Percentiles rank a stretch among this genome's conserved stretches.
Evolutionary conservation across 2,329 filamentous ascomycete species (phyloP).

Genomic region (Elsinoe ampelina): DNA sequence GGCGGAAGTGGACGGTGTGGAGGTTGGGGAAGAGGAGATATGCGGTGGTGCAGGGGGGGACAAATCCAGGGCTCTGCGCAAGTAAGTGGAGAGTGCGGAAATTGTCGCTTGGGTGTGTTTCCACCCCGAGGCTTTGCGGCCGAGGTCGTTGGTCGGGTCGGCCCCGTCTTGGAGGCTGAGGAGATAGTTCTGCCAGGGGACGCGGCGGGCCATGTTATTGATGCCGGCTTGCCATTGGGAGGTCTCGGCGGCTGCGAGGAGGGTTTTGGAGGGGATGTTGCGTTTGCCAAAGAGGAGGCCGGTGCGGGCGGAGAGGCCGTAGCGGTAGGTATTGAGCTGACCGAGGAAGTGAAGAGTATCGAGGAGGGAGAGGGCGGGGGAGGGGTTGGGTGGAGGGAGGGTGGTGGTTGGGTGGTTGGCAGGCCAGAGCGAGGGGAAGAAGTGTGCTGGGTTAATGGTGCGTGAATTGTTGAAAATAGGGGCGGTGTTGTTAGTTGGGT

Average conservation of each 20-base stretch:
- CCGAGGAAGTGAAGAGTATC: slow-evolving; percentile 43
- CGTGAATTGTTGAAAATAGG: neutral
- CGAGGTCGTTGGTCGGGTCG: slow-evolving; percentile 49
- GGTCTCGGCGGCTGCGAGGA: slow-evolving; percentile 14
- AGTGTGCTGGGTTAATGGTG: neutral
- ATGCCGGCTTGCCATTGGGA: slow-evolving; percentile 7
- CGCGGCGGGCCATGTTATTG: slow-evolving; percentile 15
- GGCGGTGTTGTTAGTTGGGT: neutral
- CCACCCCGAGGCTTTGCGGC: slow-evolving; percentile 38
- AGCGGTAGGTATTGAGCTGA: slow-evolving; percentile 35
- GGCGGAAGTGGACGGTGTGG: too few species aligned
- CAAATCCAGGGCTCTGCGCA: neutral
- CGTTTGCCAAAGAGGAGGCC: slow-evolving; percentile 34
- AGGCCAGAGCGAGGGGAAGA: slow-evolving; percentile 11
- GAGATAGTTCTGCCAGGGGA: slow-evolving; percentile 30
- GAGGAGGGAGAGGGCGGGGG: slow-evolving; percentile 37
- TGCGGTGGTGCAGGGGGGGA: neutral
- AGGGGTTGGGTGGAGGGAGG: slow-evolving; percentile 16
- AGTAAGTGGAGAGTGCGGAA: neutral
- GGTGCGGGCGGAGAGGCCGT: slow-evolving; percentile 44
- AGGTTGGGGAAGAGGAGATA: neutral
- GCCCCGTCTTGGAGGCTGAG: slow-evolving; percentile 52
- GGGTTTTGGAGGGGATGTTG: slow-evolving; percentile 21
- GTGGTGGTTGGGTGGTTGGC: slow-evolving; percentile 20
- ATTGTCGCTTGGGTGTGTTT: slow-evolving; percentile 42